These are phyloP conservation scores for Fusarium falciforme DNA, from an alignment of 2,329 filamentous ascomycete species.

Conservation along the genomic window DNA sequence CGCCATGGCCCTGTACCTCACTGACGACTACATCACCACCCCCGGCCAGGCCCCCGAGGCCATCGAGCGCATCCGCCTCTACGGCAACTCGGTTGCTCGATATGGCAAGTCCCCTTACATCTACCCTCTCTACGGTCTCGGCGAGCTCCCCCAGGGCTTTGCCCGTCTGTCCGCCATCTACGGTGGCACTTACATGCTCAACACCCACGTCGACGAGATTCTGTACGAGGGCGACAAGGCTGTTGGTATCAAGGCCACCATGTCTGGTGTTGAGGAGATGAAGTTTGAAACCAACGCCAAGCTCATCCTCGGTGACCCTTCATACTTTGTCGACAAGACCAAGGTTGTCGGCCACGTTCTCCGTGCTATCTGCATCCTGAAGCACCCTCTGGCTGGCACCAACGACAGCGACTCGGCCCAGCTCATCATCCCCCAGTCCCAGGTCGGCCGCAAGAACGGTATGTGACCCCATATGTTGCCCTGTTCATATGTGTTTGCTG, in stretches of 20 bases:
- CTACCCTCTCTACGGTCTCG: conserved; percentile 97
- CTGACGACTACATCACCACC: conserved; percentile 85
- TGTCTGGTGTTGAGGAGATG: conserved; percentile 91
- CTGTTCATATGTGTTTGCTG: neutral
- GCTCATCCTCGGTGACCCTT: conserved; percentile 95
- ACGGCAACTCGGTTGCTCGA: conserved; percentile 96
- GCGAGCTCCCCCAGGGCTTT: conserved; percentile 97
- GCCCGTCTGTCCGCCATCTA: conserved; percentile 98
- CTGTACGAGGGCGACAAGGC: conserved; percentile 87
- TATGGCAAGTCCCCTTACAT: conserved; percentile 99
- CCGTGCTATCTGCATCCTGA: conserved; percentile 97
- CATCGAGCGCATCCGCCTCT: conserved; percentile 92
- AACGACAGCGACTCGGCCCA: conserved; percentile 90
- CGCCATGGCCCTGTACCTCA: conserved; percentile 95
- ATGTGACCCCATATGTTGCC: conserved; percentile 45
- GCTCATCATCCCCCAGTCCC: conserved; percentile 97
- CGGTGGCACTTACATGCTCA: conserved; percentile 99
- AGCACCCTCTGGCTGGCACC: conserved; percentile 92
- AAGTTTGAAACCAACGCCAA: conserved; percentile 96
- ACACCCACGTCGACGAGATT: conserved; percentile 92
- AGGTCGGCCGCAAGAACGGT: conserved; percentile 97
- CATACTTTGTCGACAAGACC: conserved; percentile 93
- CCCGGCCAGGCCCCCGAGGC: conserved; percentile 82
- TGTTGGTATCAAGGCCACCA: conserved; percentile 96
- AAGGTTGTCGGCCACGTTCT: conserved; percentile 89